Base-by-base conservation (phyloP, 176 grass and related monocot species). In the Avena sativa region DNA sequence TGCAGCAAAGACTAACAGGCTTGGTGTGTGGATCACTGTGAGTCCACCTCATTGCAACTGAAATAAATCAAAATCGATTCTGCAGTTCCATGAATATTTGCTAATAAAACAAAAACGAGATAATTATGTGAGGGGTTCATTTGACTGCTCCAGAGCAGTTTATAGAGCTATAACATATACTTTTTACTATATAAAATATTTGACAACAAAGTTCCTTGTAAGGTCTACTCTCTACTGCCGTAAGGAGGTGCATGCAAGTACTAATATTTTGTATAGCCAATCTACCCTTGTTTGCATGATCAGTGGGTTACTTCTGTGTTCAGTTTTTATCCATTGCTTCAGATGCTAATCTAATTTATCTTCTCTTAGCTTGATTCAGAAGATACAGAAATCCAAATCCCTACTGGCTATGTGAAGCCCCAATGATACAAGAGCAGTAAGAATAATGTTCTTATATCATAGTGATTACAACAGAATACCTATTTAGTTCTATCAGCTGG, bases 311-410 rank as follows among this genome's bases (percentile, higher is more conserved):
- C 20, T 76, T 32, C 20, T 47, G 59, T 44, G 12, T 69, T 26
- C 17, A 5, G 74, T 79, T 78, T 77, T 57, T 74, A n/a, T 49
- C 34, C 47, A 58, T 82, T 57, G 21, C 17, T 59, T 84, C 12
- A 6, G 55, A 20, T 47, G 4, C 20, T 75, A 61, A 78, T 28
- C 26, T 79, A 50, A 44, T 81, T 66, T 78, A 79, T 80, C 51
- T 91, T 91, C 56, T 83, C 79, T 91, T 91, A 98, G 93, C 63
- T 91, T 98, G 74, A 92, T 95, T 91, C 88, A 98, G 70, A 92
- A 94, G 63, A 72, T 91, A 50, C 92, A 98, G 17, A 92, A 98
- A 66, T 92, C 91, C 83, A 92, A 98, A 66, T 92, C 91, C 83
- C 86, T 96, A n/a, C 44, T 90, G 38, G 93, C 94, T 66, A 82